A percentile compares a stretch with the other conserved stretches of the same genome.
Conservation (phyloP, 192 early-diverging fungal genomes). For the Entomortierella chlamydospora region DNA sequence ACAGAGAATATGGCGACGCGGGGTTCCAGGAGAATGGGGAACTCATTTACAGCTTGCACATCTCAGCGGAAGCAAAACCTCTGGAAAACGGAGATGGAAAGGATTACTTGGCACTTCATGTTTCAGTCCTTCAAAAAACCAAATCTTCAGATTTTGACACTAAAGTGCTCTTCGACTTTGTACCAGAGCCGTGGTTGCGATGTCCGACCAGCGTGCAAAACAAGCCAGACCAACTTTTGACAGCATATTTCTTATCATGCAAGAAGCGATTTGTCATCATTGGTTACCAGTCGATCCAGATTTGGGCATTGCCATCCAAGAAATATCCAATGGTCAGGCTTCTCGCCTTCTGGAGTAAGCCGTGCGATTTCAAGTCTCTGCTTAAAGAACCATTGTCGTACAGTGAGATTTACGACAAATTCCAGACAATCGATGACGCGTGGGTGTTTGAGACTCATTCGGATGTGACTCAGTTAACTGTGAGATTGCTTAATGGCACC, state of each 20-base stretch:
- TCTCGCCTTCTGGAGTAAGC: constrained; percentile 47
- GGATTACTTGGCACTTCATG: constrained; percentile 28
- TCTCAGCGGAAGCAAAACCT: background rate
- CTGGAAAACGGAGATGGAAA: constrained; percentile 17
- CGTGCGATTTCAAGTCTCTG: background rate
- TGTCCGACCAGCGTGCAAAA: constrained; percentile 3
- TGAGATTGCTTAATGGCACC: background rate
- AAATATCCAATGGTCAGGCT: constrained; percentile 27
- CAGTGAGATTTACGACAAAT: background rate
- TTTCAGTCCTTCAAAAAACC: too few relatives aligned
- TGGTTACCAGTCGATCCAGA: constrained; percentile 32
- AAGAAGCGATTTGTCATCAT: constrained; percentile 19
- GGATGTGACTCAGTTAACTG: background rate
- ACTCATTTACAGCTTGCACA: background rate
- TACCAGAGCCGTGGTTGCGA: constrained; percentile 48
- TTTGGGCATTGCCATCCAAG: constrained; percentile 34
- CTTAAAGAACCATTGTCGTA: background rate
- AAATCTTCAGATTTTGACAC: too few relatives aligned
- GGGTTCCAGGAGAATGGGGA: too few relatives aligned
- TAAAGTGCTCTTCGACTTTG: constrained; percentile 22
- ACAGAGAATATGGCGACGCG: too few relatives aligned
- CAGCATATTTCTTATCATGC: constrained; percentile 26
- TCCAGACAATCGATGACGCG: too few relatives aligned
- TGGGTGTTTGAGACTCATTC: too few relatives aligned
- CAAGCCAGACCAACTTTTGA: constrained; percentile 8